These are phyloP conservation scores for Nicotiana tomentosiformis DNA, from an alignment of 257 asterid species.

Conservation along the genomic window DNA sequence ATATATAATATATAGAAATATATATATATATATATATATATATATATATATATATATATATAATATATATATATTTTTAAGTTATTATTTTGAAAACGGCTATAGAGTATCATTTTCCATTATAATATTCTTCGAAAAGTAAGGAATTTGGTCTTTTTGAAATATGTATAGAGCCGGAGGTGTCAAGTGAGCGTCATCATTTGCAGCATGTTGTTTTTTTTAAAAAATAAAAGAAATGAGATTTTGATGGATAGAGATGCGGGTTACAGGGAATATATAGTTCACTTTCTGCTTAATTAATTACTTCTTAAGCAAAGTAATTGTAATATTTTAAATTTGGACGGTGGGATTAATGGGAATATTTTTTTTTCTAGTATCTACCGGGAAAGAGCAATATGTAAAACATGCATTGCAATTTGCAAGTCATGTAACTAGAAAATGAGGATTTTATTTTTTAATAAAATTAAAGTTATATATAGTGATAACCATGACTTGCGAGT, in stretches of 20 bases:
- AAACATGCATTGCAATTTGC: not conserved
- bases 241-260: not conserved
- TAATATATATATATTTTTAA: no score
- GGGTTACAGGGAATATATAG: not conserved
- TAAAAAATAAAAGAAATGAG: not conserved
- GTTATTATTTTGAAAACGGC: no score
- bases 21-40: no score
- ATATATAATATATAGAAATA: no score
- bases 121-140: conserved; percentile 14
- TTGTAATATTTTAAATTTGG: not conserved
- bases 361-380: not conserved
- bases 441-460: not conserved
- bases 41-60: no score
- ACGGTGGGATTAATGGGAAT: not conserved
- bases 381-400: not conserved
- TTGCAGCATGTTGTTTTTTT: not conserved
- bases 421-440: not conserved
- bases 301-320: conserved; percentile 3
- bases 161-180: conserved; percentile 30
- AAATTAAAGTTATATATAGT: no score
- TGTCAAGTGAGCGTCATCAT: conserved; percentile 37
- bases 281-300: not conserved
- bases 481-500: no score
- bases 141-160: conserved; percentile 13
- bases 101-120: no score